These are phyloP conservation scores for Plenodomus tracheiphilus DNA, from an alignment of 2,329 filamentous ascomycete genomes.

Conservation along the genomic window DNA sequence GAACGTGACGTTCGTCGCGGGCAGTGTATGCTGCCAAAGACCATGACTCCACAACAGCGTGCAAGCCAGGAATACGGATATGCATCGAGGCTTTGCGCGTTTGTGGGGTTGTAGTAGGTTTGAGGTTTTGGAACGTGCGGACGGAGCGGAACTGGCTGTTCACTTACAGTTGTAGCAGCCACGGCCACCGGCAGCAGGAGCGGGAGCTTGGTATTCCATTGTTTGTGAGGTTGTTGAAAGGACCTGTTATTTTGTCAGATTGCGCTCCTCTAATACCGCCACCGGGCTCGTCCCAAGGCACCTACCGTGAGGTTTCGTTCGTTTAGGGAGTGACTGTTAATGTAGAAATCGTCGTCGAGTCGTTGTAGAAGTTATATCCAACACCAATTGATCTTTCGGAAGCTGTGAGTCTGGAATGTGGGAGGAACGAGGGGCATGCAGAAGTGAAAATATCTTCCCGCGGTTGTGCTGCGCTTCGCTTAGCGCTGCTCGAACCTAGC, in stretches of 20 bases:
- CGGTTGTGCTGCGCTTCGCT: conserved; percentile 15
- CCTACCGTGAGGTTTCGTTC: conserved; percentile 30
- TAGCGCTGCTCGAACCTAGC: conserved; percentile 9
- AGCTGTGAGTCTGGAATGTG: conserved; percentile 12
- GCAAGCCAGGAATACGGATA: too few species aligned
- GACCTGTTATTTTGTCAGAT: conserved; percentile 28
- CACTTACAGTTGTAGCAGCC: conserved; percentile 50
- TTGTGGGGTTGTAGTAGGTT: conserved; percentile 5
- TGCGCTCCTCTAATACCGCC: conserved; percentile 7
- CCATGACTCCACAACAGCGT: too few species aligned
- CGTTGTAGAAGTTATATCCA: conserved; percentile 8
- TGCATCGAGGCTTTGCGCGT: too few species aligned
- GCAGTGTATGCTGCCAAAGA: too few species aligned
- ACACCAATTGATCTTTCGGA: conserved; percentile 21
- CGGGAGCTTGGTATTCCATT: conserved; percentile 45
- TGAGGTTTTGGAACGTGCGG: neutral
- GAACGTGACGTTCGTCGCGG: too few species aligned
- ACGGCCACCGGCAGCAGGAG: conserved; percentile 41
- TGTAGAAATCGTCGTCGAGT: conserved; percentile 6
- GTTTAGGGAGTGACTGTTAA: conserved; percentile 24
- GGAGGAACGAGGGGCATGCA: conserved; percentile 16
- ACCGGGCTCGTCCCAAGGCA: conserved; percentile 3
- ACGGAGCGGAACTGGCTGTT: conserved; percentile 3
- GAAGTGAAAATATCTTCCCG: conserved; percentile 16
- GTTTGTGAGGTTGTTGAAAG: conserved; percentile 19